Conservation (phyloP, 1,284 basidiomycete species). For the Cryptococcus sp. region DNA sequence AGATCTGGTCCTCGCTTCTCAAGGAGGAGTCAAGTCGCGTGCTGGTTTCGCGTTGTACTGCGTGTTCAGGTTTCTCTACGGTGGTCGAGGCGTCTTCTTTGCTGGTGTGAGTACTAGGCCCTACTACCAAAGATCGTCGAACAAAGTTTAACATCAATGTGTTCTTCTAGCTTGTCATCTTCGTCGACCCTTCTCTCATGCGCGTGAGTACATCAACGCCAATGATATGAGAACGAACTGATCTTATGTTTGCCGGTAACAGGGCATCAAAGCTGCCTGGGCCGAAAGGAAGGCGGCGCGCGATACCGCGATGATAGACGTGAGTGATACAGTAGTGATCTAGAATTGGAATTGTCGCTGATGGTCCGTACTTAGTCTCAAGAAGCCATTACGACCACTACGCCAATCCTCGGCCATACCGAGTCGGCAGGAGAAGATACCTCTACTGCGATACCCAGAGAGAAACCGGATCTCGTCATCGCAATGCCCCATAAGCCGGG, state of each 20-base stretch:
- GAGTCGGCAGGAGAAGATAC: neutral
- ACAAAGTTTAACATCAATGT: neutral
- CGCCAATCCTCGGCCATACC: too few species aligned
- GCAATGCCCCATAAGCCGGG: neutral
- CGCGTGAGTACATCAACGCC: neutral
- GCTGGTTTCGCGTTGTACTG: constrained; percentile 24
- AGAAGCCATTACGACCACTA: too few species aligned
- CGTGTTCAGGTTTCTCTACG: constrained; percentile 31
- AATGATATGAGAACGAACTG: neutral
- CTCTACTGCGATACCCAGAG: neutral
- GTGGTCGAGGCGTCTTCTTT: constrained; percentile 30
- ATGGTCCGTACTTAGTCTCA: too few species aligned
- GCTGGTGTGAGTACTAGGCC: constrained; percentile 19
- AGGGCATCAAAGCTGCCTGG: constrained; percentile 14
- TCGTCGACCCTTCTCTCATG: constrained; percentile 27
- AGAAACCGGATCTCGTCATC: neutral
- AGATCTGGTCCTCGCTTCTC: constrained; percentile 23
- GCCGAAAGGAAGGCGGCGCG: neutral
- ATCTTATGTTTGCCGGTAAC: neutral
- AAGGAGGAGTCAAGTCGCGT: constrained; percentile 15
- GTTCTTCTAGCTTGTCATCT: constrained; percentile 16
- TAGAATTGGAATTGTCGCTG: too few species aligned
- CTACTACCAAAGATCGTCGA: too few species aligned
- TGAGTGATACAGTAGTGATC: neutral
- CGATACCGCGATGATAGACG: neutral